Evolutionary conservation across 2,329 filamentous ascomycete genomes (phyloP).

Genomic region (Mycosphaerella arachidis): DNA sequence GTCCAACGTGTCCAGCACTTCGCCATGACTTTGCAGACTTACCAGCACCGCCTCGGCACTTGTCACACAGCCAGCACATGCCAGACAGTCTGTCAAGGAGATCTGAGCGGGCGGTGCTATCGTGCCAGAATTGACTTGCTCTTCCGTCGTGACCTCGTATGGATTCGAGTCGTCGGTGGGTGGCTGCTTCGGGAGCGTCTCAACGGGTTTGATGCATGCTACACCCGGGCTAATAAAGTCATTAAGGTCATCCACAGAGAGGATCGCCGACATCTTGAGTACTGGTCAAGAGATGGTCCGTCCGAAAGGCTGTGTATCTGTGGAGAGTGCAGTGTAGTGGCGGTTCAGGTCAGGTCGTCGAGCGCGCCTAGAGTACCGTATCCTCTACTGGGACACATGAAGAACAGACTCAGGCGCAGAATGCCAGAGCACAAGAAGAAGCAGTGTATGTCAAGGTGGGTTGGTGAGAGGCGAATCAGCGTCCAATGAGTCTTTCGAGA

Average conservation of each 20-base stretch:
- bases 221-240: constrained; percentile 98
- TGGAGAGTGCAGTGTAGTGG: not conserved
- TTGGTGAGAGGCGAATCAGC: not conserved
- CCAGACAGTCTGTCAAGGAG: constrained; percentile 92
- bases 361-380: not conserved
- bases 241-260: constrained; percentile 94
- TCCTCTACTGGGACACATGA: not conserved
- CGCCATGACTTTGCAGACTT: constrained; percentile 85
- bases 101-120: constrained; percentile 76
- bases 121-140: constrained; percentile 54
- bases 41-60: constrained; percentile 97
- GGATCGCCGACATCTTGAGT: constrained; percentile 80
- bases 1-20: constrained; percentile 81
- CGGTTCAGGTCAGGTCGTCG: not conserved
- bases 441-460: not conserved
- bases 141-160: constrained; percentile 92
- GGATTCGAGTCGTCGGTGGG: constrained; percentile 42
- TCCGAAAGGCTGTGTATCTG: not conserved
- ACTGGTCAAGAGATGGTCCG: not conserved
- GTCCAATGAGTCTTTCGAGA: not conserved
- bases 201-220: constrained; percentile 95
- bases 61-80: constrained; percentile 95
- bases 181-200: constrained; percentile 70
- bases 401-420: not conserved
- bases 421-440: not conserved